Percentiles rank a stretch among this genome's conserved stretches.
These are phyloP conservation scores for Fusarium paranaense DNA, from an alignment of 2,329 filamentous ascomycete genomes.

Conservation along the genomic window DNA sequence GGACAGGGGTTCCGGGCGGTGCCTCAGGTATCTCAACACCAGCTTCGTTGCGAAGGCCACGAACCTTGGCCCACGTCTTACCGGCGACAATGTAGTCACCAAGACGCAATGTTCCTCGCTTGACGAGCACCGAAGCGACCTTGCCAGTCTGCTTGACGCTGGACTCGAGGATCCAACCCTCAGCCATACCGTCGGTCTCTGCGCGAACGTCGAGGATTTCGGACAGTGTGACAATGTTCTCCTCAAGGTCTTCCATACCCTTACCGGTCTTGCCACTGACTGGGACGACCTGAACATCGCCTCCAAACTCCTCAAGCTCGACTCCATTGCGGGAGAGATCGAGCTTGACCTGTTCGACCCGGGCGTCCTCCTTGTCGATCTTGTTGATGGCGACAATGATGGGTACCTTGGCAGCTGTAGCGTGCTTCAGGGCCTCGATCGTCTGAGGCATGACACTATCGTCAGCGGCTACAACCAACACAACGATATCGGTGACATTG, in stretches of 20 bases:
- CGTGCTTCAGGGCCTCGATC: conserved; percentile 94
- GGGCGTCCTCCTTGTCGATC: conserved; percentile 87
- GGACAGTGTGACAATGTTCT: conserved; percentile 85
- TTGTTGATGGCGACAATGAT: conserved; percentile 99
- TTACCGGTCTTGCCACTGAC: conserved; percentile 94
- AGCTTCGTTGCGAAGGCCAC: conserved; percentile 85
- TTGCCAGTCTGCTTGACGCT: conserved; percentile 87
- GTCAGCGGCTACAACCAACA: conserved; percentile 94
- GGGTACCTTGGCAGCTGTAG: conserved; percentile 85
- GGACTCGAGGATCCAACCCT: conserved; percentile 95
- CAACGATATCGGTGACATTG: conserved; percentile 95
- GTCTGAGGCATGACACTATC: conserved; percentile 99
- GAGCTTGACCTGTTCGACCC: conserved; percentile 85
- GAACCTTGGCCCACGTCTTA: conserved; percentile 87
- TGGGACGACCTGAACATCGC: conserved; percentile 90
- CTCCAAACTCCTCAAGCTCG: conserved; percentile 93
- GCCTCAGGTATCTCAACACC: conserved; percentile 79
- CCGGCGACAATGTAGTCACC: conserved; percentile 91
- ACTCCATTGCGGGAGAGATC: conserved; percentile 87
- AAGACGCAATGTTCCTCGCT: conserved; percentile 82
- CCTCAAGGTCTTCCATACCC: conserved; percentile 92
- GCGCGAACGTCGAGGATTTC: conserved; percentile 93
- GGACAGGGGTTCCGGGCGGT: conserved; percentile 87
- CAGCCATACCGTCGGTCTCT: conserved; percentile 79
- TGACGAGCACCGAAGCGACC: conserved; percentile 88